Conservation (phyloP, 768 basidiomycete genomes). For the Coprinellus aureogranulatus region DNA sequence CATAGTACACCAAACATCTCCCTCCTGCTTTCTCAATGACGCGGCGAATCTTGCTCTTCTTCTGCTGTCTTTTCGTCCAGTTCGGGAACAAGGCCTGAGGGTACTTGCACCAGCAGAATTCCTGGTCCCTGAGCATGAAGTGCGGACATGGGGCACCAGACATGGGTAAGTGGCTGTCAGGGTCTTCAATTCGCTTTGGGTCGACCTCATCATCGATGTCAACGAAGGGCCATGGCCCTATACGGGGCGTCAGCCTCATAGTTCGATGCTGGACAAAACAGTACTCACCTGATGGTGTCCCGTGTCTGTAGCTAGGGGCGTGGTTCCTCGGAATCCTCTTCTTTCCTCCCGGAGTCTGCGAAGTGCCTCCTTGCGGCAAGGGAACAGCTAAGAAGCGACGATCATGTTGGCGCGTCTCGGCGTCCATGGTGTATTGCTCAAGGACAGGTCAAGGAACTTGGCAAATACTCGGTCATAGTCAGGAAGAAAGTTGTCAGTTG, state of each 20-base stretch:
- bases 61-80: conserved; percentile 46
- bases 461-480: neutral
- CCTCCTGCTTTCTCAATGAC: neutral
- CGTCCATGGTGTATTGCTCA: neutral
- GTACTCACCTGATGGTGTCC: conserved; percentile 7
- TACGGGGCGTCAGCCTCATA: neutral
- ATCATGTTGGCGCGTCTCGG: neutral
- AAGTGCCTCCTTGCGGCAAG: neutral
- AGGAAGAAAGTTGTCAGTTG: neutral
- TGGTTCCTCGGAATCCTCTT: neutral
- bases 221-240: conserved; percentile 40
- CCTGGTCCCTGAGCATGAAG: conserved; percentile 15
- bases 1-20: conserved; percentile 32
- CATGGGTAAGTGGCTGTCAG: conserved; percentile 18
- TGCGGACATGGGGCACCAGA: conserved; percentile 31
- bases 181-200: conserved; percentile 25
- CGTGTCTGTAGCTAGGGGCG: conserved; percentile 9
- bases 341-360: neutral
- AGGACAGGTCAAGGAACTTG: neutral
- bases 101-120: conserved; percentile 35
- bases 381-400: neutral
- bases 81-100: conserved; percentile 47
- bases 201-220: conserved; percentile 36
- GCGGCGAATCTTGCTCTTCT: conserved; percentile 32
- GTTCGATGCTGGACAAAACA: neutral